Evolutionary conservation across 2,329 filamentous ascomycete species (phyloP), one percentile per base, ranked within the genome.

Genomic region (Penicillium sp.): DNA sequence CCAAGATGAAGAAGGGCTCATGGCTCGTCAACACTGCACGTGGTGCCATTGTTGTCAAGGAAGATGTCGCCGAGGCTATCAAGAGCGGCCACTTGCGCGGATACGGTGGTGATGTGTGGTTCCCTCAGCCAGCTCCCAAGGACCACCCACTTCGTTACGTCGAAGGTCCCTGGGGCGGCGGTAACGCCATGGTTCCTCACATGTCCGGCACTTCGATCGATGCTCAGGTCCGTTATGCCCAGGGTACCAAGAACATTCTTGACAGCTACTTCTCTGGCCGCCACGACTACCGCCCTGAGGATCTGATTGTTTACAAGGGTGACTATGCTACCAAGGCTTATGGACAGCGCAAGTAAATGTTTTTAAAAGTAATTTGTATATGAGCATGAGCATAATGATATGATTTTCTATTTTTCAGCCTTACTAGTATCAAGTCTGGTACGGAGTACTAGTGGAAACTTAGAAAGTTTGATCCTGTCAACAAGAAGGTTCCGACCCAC

Each of bases 141-240:
- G 92, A 97, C 72, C 94, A 99, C 83, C 85, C 86, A 59, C 89
- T 99, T 70, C 91, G 94, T 74, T 89, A 87, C 74, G 93, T 90
- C 74, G 88, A 92, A 84, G 94, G 93, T 84, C 89, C 90, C 73
- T 96, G 90, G 82, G 93, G 92, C 66, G 94, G 93, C 71, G 94
- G 94, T 72, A 97, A 97, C 79, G 94, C 92, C 79, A 99, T 94
- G 90, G 92, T 97, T 59, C 91, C 94, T 57, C 94, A 97, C 86
- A 96, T 97, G 91, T 96, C 91, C 12, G 94, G 94, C 72, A 97
- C 93, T 58, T 96, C 92, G n/a, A 88, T 99, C 71, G 94, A 99
- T 73, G 94, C 94, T 59, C 94, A 99, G 83, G 87, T 90, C 79
- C 86, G 91, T 64, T 96, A 96, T 73, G 90, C 91, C 68, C 81